These are phyloP conservation scores for Malassezia slooffiae DNA, from an alignment of 1,284 basidiomycete species.

Conservation along the genomic window DNA sequence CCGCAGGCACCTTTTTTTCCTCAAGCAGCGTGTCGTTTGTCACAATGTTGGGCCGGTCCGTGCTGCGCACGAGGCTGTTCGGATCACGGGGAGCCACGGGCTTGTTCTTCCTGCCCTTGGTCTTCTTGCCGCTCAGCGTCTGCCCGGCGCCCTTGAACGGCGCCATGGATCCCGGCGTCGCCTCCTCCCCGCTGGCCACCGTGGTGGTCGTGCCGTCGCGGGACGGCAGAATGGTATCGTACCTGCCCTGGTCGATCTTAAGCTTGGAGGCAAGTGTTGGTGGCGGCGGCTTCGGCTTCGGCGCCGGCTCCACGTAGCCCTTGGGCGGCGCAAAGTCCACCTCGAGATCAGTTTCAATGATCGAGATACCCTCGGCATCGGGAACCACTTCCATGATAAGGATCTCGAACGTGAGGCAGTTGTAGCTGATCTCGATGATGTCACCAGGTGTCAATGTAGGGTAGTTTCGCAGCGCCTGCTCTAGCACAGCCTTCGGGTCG, in stretches of 20 bases:
- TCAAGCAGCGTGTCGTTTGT: conserved; percentile 65
- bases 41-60: conserved; percentile 62
- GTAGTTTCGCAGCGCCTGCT: conserved; percentile 88
- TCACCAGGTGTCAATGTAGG: conserved; percentile 52
- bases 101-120: conserved; percentile 41
- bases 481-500: conserved; percentile 92
- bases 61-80: conserved; percentile 36
- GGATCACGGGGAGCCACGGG: conserved; percentile 37
- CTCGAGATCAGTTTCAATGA: conserved; percentile 92
- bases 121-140: conserved; percentile 43
- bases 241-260: conserved; percentile 61
- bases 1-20: conserved; percentile 71
- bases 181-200: conserved; percentile 14
- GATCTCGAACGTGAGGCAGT: conserved; percentile 79
- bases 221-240: conserved; percentile 42
- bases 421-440: conserved; percentile 50
- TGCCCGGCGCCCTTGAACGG: conserved; percentile 39
- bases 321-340: conserved; percentile 57
- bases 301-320: conserved; percentile 74
- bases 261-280: conserved; percentile 94
- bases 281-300: conserved; percentile 62
- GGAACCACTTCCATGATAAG: conserved; percentile 89
- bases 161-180: conserved; percentile 11
- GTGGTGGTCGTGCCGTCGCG: conserved; percentile 29
- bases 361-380: conserved; percentile 63